Percentiles rank a stretch among this genome's conserved stretches.
These are phyloP conservation scores for Halophytophthora batemanensis DNA, from an alignment of 352 stramenopile species.

Conservation along the genomic window DNA sequence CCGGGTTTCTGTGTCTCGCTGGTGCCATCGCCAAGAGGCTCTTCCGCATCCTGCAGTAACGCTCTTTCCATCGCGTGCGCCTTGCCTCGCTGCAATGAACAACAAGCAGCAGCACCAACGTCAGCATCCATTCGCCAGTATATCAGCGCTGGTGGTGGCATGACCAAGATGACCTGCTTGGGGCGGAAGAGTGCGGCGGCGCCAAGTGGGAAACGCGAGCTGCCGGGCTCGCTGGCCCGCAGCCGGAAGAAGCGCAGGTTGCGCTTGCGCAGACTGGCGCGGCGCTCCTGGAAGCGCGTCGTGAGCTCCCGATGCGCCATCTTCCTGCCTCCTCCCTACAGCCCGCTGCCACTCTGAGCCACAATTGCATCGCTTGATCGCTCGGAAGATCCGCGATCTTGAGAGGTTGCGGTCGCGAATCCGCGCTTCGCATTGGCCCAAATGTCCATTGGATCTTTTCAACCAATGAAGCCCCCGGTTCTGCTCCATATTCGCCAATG, in stretches of 20 bases:
- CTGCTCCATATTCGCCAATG: constrained; percentile 12
- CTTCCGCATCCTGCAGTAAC: constrained; percentile 52
- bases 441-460: constrained; percentile 10
- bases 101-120: background rate
- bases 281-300: constrained; percentile 36
- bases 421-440: constrained; percentile 10
- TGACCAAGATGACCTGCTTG: constrained; percentile 37
- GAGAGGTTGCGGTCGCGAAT: constrained; percentile 34
- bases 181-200: constrained; percentile 43
- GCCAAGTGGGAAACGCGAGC: constrained; percentile 19
- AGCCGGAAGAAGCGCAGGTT: constrained; percentile 59
- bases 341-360: no score
- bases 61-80: constrained; percentile 57
- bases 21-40: constrained; percentile 29
- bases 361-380: constrained; percentile 5
- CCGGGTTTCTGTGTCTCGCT: constrained; percentile 41
- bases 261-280: constrained; percentile 45
- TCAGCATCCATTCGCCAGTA: background rate
- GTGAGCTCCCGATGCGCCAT: constrained; percentile 74
- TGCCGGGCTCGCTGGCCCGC: constrained; percentile 28
- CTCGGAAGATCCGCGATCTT: constrained; percentile 29
- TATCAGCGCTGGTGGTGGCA: background rate
- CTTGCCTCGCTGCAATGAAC: constrained; percentile 35
- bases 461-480: constrained; percentile 7
- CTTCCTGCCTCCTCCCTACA: background rate